Evolutionary conservation across 345 rosid genomes (phyloP), one percentile per base, ranked within the genome.

Genomic region (Pistacia integerrima): DNA sequence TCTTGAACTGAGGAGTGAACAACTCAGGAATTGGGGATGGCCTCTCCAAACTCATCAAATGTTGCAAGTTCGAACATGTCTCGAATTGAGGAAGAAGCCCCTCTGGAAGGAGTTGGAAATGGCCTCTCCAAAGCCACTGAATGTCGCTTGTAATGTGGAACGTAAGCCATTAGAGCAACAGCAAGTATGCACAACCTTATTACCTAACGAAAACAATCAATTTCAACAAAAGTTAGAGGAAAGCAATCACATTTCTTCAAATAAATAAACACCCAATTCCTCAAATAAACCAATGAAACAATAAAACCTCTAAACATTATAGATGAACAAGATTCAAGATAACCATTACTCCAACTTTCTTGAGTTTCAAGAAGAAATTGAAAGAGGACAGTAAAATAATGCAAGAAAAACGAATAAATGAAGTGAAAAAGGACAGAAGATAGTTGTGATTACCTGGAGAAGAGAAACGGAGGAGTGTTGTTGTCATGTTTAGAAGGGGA

Each of bases 81-180:
- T 41, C 76, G 80, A 86, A 87, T 35, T 16, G 67, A 28, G 83
- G 79, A 62, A 41, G 48, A 54, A 76, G 70, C 58, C 52, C 68
- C 11, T 87, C 87, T 7, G 46, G 46, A 0, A 56, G 87, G 87
- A 77, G 75, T 51, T 38, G 75, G 86, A 11, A 82, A 20, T 36
- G 82, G 83, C 69, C 20, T 84, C 16, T 11, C 64, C 5, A 76
- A 70, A 44, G 77, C 85, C 72, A 71, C 80, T 6, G 78, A 78
- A 70, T 83, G 81, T 41, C 94, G 85, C 87, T 86, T 92, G 71
- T 88, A 90, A 36, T 91, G 92, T 41, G 93, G 92, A 71, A 91
- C 55, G 46, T 91, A 91, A 70, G 96, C 86, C 96, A 89, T 88
- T 33, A 59, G 18, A 68, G 13, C 52, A 56, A 52, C 58, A 22